Percentiles rank a stretch among this genome's conserved stretches.
phyloP scores from a whole-genome alignment of 2,329 filamentous ascomycete species.

The Tolypocladium capitatum region DNA sequence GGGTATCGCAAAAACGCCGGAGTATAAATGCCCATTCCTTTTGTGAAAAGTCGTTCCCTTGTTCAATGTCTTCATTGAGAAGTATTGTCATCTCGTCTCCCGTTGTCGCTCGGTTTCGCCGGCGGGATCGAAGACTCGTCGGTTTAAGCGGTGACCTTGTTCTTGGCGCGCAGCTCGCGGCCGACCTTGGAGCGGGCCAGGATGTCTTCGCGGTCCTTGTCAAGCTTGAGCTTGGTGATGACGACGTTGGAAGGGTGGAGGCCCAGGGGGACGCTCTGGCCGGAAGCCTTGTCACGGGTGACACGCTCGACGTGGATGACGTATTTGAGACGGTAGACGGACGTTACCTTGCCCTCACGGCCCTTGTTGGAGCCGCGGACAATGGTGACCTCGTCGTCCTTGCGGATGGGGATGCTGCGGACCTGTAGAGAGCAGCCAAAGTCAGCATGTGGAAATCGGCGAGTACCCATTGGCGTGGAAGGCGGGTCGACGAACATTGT shows the following conservation, averaged over 20 bases:
- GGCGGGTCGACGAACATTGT: constrained; percentile 60
- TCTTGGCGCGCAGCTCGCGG: constrained; percentile 63
- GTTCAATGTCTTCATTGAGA: constrained; percentile 6
- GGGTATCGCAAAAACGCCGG: constrained; percentile 23
- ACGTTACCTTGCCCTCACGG: constrained; percentile 94
- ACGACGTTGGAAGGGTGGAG: constrained; percentile 95
- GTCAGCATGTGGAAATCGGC: neutral
- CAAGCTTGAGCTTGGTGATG: constrained; percentile 97
- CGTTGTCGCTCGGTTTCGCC: constrained; percentile 5
- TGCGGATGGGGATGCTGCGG: constrained; percentile 91
- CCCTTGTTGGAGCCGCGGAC: constrained; percentile 93
- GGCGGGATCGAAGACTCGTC: constrained; percentile 1
- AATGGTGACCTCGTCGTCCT: constrained; percentile 90
- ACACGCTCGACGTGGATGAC: constrained; percentile 95
- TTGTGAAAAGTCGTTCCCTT: constrained; percentile 10
- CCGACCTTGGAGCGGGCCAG: constrained; percentile 73
- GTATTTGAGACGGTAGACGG: constrained; percentile 98
- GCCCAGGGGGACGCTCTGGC: constrained; percentile 88
- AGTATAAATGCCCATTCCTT: constrained; percentile 24
- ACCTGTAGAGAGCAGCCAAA: constrained; percentile 41
- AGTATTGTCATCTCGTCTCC: constrained; percentile 7
- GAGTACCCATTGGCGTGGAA: neutral
- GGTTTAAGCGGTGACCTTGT: constrained; percentile 47
- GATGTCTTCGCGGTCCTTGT: constrained; percentile 86
- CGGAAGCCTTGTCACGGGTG: constrained; percentile 92